Base-by-base conservation (phyloP, 2,329 filamentous ascomycete species). In the Colletotrichum lentis region DNA sequence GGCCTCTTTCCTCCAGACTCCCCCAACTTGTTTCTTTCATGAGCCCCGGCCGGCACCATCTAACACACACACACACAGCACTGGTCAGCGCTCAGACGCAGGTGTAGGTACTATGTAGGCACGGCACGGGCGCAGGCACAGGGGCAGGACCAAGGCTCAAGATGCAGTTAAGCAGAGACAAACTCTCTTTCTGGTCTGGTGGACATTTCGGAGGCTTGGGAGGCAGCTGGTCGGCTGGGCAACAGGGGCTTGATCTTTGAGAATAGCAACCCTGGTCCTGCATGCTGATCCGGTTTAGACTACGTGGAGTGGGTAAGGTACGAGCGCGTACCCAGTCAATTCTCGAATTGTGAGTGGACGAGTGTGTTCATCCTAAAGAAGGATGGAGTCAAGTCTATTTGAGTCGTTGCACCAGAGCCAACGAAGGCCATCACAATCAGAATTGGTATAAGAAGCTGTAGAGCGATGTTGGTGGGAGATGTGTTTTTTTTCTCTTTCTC, bases 201-300 rank as follows among this genome's bases (percentile, higher is more conserved):
- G 37, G 43, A 50, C 44, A 60, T 68, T 68, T 55, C 10, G 24
- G 35, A 41, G 10, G 20, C 53, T 65, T 55, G 43, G 43, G 62
- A 55, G 58, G 18, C 50, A 52, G 37, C 44, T 20, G 64, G 65
- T 68, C 65, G 65, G 22, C 65, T 50, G 44, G 62, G 65, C 62
- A 68, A 68, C 65, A 56, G 54, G 62, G 65, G 65, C 31, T 67
- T 43, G 61, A 60, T 61, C 61, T 66, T 50, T 43, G 55, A 60
- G 56, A 65, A 68, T 68, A 65, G 65, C 49, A 68, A 52, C 62
- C 65, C 55, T 61, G 55, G 62, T 68, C 62, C 62, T 68, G 62
- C 65, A 56, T 68, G 65, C 49, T 65, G 65, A 68, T 68, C 65
- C 59, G 65, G 61, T 43, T 47, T 64, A 49, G 65, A 59, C 65